Evolutionary conservation across 1,284 basidiomycete species (phyloP).

Genomic region (Trichosporon asahii): DNA sequence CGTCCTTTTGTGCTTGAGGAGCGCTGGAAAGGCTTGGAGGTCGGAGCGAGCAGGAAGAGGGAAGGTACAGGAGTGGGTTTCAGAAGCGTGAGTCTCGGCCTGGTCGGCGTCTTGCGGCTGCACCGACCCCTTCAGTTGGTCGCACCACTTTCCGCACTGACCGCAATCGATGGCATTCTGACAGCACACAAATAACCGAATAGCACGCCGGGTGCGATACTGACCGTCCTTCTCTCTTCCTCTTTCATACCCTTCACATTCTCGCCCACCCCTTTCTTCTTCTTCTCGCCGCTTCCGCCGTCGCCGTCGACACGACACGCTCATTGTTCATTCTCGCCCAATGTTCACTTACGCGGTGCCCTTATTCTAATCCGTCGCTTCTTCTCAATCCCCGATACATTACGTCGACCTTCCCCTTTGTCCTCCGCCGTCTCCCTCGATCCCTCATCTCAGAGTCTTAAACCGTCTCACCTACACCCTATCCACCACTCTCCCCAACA

Average conservation of each 20-base stretch:
- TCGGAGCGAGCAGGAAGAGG: background rate
- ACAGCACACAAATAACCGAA: conserved; percentile 7
- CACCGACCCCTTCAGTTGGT: background rate
- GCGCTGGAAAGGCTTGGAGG: background rate
- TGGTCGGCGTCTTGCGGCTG: background rate
- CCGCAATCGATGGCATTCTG: background rate
- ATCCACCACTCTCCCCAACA: background rate
- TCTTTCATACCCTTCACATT: background rate
- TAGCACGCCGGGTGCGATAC: background rate
- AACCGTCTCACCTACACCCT: background rate
- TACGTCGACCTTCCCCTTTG: background rate
- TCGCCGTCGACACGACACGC: background rate
- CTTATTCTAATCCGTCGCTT: background rate
- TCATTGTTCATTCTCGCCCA: background rate
- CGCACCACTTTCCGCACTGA: conserved; percentile 6
- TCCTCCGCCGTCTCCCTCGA: background rate
- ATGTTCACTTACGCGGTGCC: background rate
- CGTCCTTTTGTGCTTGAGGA: background rate
- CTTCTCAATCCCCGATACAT: background rate
- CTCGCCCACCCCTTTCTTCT: background rate
- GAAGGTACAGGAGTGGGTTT: background rate
- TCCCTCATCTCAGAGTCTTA: background rate
- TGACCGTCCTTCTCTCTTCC: background rate
- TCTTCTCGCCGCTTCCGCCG: background rate
- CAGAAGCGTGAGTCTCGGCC: conserved; percentile 5